Conservation (phyloP, 225 moss, liverwort and hornwort species). For the Straminergon stramineum region DNA sequence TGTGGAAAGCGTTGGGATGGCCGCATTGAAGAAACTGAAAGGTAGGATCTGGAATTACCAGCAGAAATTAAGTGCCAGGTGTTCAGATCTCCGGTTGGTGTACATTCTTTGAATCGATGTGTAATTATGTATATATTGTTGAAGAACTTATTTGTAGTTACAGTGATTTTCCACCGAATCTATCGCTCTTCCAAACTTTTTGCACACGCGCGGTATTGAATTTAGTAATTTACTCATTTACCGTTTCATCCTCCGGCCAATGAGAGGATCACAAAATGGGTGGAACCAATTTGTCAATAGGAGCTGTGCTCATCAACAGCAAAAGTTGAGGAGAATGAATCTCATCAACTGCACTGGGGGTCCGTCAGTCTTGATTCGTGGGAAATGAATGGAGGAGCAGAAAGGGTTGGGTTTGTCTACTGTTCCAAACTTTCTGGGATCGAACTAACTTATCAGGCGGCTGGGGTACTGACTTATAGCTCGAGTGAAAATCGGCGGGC, state of each 20-base stretch:
- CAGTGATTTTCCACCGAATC: too few species aligned
- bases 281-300: background rate
- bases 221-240: too few species aligned
- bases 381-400: conserved; percentile 5
- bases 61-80: background rate
- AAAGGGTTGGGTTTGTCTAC: background rate
- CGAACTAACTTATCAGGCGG: background rate
- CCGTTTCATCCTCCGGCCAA: background rate
- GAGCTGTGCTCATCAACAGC: too few species aligned
- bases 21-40: background rate
- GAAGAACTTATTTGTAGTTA: background rate
- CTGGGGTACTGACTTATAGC: background rate
- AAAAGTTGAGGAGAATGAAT: background rate
- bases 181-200: background rate
- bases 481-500: background rate
- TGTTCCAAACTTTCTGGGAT: background rate
- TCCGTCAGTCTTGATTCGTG: background rate
- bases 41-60: background rate
- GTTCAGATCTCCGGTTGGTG: background rate
- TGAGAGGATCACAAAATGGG: background rate
- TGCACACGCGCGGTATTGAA: background rate
- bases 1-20: background rate
- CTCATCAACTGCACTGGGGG: background rate
- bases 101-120: background rate
- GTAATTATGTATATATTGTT: too few species aligned